These are phyloP conservation scores for Backusella luteola DNA, from an alignment of 192 early-diverging fungal species.

Conservation along the genomic window DNA sequence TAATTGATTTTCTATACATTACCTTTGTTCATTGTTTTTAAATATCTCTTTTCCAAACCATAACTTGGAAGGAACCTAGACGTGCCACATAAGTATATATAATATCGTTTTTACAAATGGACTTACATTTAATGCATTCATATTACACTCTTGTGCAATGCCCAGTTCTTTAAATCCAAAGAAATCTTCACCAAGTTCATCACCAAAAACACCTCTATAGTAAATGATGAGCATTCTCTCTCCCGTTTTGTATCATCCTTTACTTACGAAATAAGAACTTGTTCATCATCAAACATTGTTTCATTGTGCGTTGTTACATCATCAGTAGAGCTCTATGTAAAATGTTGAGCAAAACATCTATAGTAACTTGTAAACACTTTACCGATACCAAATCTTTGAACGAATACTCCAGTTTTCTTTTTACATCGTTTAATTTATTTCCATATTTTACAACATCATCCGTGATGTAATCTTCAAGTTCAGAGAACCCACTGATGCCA, in stretches of 20 bases:
- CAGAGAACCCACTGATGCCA: slow-evolving; percentile 63
- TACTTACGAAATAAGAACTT: slow-evolving; percentile 34
- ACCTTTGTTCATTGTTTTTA: slow-evolving; percentile 7
- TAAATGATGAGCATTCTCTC: neutral
- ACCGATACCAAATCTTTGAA: slow-evolving; percentile 66
- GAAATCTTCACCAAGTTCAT: slow-evolving; percentile 81
- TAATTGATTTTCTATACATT: neutral
- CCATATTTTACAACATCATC: slow-evolving; percentile 79
- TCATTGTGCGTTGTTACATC: slow-evolving; percentile 8
- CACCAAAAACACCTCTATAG: slow-evolving; percentile 61
- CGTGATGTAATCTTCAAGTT: slow-evolving; percentile 78
- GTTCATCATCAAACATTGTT: slow-evolving; percentile 29
- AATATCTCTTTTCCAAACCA: slow-evolving; percentile 39
- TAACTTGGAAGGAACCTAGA: slow-evolving; percentile 42
- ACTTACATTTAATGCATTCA: slow-evolving; percentile 45
- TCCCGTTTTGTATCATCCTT: no score
- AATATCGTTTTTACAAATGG: neutral
- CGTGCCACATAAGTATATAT: neutral
- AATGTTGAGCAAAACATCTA: neutral
- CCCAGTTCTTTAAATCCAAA: slow-evolving; percentile 90
- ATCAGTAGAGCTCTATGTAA: slow-evolving; percentile 15
- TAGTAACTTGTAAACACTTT: neutral
- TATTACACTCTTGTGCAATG: slow-evolving; percentile 69
- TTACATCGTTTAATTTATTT: slow-evolving; percentile 69
- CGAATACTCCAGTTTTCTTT: slow-evolving; percentile 69